These are phyloP conservation scores for Schoenoplectus triqueter DNA, from an alignment of 202 grass and related monocot genomes.

Conservation along the genomic window DNA sequence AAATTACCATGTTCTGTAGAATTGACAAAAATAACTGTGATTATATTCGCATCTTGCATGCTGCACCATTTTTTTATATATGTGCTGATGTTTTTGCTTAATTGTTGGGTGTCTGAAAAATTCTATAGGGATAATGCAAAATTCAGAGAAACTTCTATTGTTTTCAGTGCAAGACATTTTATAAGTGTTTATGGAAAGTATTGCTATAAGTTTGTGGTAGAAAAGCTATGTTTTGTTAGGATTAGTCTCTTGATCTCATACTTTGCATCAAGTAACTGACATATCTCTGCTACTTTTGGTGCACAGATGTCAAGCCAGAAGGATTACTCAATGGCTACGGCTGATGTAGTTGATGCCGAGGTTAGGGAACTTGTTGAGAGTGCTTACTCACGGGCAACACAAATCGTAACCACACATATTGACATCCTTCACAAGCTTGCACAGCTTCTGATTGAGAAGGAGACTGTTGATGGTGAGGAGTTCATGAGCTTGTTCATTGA, in stretches of 20 bases:
- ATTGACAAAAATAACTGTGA: not conserved
- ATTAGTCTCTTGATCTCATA: conserved; percentile 1
- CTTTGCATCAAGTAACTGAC: conserved; percentile 27
- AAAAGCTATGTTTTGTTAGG: not conserved
- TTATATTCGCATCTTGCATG: not conserved
- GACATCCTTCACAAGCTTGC: conserved; percentile 94
- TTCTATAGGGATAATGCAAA: not conserved
- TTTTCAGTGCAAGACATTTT: not conserved
- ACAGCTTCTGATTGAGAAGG: conserved; percentile 94
- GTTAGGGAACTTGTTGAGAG: conserved; percentile 88
- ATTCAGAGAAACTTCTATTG: not conserved
- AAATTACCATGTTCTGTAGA: not conserved
- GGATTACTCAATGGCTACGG: conserved; percentile 98
- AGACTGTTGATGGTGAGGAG: conserved; percentile 93
- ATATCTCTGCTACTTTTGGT: not conserved
- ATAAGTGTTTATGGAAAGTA: not conserved
- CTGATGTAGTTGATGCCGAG: conserved; percentile 84
- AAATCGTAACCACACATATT: conserved; percentile 73
- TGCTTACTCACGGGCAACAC: conserved; percentile 71
- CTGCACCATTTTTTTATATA: not conserved
- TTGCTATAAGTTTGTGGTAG: not conserved
- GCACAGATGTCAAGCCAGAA: conserved; percentile 89
- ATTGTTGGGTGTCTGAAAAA: not conserved
- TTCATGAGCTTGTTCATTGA: conserved; percentile 99
- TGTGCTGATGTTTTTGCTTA: not conserved